Conservation (phyloP, 139 green algal genomes). For the Chlamydomonas incerta region DNA sequence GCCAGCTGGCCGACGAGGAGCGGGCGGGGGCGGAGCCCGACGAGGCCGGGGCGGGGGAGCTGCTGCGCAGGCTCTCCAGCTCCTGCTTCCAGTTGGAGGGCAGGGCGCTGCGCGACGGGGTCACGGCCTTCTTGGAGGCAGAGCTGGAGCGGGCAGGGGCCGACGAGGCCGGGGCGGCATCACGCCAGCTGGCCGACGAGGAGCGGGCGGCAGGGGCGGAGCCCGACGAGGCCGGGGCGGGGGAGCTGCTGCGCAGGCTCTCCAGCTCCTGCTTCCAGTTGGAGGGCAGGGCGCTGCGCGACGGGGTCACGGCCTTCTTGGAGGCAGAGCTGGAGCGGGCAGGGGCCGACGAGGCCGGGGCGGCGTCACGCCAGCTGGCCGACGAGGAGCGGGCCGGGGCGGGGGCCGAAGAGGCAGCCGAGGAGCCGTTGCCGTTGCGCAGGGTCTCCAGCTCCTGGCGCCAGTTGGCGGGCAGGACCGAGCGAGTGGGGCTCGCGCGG, state of each 20-base stretch:
- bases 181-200: neutral
- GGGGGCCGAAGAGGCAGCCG: neutral
- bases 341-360: neutral
- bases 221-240: neutral
- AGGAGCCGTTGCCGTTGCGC: conserved; percentile 6
- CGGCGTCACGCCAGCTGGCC: conserved; percentile 6
- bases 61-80: conserved; percentile 28
- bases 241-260: conserved; percentile 1
- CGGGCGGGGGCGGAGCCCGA: neutral
- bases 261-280: conserved; percentile 45
- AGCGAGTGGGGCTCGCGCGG: conserved; percentile 35
- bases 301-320: conserved; percentile 3
- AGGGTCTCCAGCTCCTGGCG: conserved; percentile 34
- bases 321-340: neutral
- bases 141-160: neutral
- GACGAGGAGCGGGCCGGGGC: conserved; percentile 1
- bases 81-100: conserved; percentile 38
- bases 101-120: neutral
- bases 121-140: neutral
- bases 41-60: neutral
- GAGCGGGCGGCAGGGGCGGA: neutral
- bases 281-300: conserved; percentile 17
- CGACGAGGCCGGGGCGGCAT: neutral
- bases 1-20: conserved; percentile 17
- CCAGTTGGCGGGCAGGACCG: conserved; percentile 42